Evolutionary conservation across 139 green algal species (phyloP), one percentile per base, ranked within the genome.

Genomic region (Tetratostichococcus sp.): DNA sequence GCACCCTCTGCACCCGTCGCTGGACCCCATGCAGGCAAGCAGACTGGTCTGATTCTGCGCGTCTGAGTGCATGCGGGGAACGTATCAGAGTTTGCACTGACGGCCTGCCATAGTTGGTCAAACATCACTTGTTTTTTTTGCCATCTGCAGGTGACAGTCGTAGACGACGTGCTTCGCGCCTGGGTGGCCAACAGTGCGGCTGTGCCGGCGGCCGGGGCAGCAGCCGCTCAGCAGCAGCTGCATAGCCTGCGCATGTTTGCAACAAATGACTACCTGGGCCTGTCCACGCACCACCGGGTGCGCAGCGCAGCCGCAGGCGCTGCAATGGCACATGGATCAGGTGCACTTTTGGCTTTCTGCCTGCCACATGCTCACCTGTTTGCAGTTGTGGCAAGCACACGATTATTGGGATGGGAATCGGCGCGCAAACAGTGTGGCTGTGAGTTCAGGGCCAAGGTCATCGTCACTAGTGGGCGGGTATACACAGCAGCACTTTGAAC

Each of bases 201-300:
- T 16, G 43, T 6, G 25, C 23, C 42, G 8, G 70, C 6, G n/a
- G 70, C 19, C 66, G 28, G 69, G 3, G 70, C 26, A 39, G 21
- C n/a, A 2, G 30, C 59, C 30, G 35, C 25, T 23, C 33, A 26
- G 19, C 35, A 30, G 58, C 65, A 77, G 23, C 33, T 91, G 32
- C 35, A 69, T 21, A 78, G 32, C n/a, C 50, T 95, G 1, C 88
- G 71, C 33, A 84, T 96, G 26, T 98, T 97, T 77, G 89, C 83
- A 35, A 71, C 86, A 21, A 99, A 99, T 75, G 95, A 99, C 76
- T 99, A 99, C 76, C 70, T 99, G 32, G 95, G 95, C 0, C 84
- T 99, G 17, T 93, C 89, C 21, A 85, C 81, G 0, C 94, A 99
- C 83, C 86, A 88, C 0, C 80, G 84, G 14, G 86, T 98, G 25